These are phyloP conservation scores for Trichosanthes truncata DNA, from an alignment of 306 rosid species.

Conservation along the genomic window DNA sequence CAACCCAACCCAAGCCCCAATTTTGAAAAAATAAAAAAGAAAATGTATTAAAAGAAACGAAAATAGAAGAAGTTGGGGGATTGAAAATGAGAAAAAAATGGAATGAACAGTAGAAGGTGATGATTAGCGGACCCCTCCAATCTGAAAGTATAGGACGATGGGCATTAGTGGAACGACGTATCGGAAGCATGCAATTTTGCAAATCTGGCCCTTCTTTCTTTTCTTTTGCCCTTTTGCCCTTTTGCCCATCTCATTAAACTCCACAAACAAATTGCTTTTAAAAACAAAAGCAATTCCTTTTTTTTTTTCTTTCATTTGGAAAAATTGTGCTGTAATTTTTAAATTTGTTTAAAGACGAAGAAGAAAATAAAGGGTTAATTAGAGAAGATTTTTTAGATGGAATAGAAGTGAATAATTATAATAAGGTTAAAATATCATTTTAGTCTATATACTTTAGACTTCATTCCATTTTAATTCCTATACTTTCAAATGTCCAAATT, in stretches of 20 bases:
- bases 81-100: neutral
- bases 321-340: too few species aligned
- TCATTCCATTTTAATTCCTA: too few species aligned
- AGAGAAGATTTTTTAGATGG: too few species aligned
- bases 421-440: too few species aligned
- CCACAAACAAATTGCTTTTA: neutral
- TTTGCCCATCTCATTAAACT: neutral
- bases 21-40: neutral
- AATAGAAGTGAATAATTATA: too few species aligned
- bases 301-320: too few species aligned
- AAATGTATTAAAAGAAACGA: neutral
- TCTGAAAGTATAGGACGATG: conserved; percentile 17
- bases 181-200: neutral
- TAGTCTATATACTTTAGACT: too few species aligned
- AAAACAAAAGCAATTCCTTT: too few species aligned
- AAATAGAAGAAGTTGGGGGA: neutral
- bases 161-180: neutral
- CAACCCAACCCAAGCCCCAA: neutral
- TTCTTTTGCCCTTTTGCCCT: neutral
- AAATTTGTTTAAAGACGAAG: too few species aligned
- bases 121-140: conserved; percentile 9
- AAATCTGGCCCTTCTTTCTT: neutral
- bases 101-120: conserved; percentile 12
- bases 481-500: too few species aligned
- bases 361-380: too few species aligned